Percentiles rank a stretch among this genome's conserved stretches.
These are phyloP conservation scores for Malus hybrid DNA, from an alignment of 331 rosid species.

Conservation along the genomic window DNA sequence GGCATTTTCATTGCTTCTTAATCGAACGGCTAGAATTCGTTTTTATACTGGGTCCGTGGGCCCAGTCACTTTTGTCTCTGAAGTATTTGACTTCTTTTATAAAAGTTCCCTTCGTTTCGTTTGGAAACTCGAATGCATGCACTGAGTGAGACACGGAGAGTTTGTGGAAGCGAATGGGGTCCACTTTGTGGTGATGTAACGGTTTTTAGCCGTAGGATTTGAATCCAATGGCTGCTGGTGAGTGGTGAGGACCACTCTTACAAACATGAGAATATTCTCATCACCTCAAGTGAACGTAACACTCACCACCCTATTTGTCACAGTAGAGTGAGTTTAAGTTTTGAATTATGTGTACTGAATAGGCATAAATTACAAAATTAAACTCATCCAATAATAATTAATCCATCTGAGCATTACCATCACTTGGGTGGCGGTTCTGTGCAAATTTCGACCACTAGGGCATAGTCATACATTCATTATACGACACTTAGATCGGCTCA, in stretches of 20 bases:
- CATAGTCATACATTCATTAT: not conserved
- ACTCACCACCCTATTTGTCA: no score
- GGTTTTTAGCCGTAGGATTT: slow-evolving; percentile 32
- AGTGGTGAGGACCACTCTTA: slow-evolving; percentile 30
- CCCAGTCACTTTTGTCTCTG: not conserved
- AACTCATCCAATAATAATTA: no score
- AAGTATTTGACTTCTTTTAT: slow-evolving; percentile 22
- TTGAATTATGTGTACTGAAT: no score
- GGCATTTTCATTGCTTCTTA: not conserved
- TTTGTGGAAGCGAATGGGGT: not conserved
- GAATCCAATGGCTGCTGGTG: slow-evolving; percentile 25
- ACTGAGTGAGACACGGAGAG: slow-evolving; percentile 1
- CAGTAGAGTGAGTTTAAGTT: no score
- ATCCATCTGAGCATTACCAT: no score
- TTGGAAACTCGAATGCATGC: not conserved
- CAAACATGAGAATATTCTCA: not conserved
- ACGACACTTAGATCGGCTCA: not conserved
- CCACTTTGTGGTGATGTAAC: slow-evolving; percentile 14
- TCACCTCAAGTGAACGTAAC: no score
- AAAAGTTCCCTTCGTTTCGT: slow-evolving; percentile 5
- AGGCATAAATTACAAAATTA: no score
- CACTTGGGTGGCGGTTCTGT: not conserved
- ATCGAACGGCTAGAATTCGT: slow-evolving; percentile 15
- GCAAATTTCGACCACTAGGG: not conserved
- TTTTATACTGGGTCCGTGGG: not conserved